Base-by-base conservation (phyloP, 192 early-diverging fungal genomes). In the Umbelopsis sp. region DNA sequence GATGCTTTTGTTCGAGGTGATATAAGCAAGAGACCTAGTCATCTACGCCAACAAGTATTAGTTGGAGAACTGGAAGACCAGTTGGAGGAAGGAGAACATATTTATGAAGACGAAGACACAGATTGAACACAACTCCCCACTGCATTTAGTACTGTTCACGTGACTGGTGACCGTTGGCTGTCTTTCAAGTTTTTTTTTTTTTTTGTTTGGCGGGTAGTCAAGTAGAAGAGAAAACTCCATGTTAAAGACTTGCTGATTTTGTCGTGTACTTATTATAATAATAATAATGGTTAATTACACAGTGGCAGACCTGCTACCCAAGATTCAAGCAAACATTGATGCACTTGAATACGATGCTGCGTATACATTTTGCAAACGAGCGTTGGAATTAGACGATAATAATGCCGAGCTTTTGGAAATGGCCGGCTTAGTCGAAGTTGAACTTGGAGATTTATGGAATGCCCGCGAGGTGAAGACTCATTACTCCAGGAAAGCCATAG, bases 351-450 rank as follows among this genome's bases (percentile, higher is more conserved):
- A 91, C 68, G 83, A 88, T 14, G 76, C 87, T 25, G 95, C 95
- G 0, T 80, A 86, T 32, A 77, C 91, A 45, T 92, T 92, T 70
- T 89, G 89, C 41, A 82, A 83, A 56, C 80, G 89, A 47, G 94
- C 92, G 2, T 73, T 93, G 26, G 83, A 87, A 43, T 65, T 88
- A 51, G 84, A 93, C 45, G 84, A 85, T 1, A 65, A 77, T 25
- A 84, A 91, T 78, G 75, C 86, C 11, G 73, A 79, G 41, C 81
- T 89, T 31, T 82, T 96, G 44, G 88, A 94, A 41, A 71, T 86
- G 45, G 85, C 91, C 22, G 94, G 92, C 4, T 85, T 90, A 32
- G 84, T 91, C 25, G 90, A 93, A 70, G 86, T 96, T 53, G 96
- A 97, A 69, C 75, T 90, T 10, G 88, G 85, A 68, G 77, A 87